Evolutionary conservation across 2,329 filamentous ascomycete genomes (phyloP).

Genomic region (Fusarium scirpi): DNA sequence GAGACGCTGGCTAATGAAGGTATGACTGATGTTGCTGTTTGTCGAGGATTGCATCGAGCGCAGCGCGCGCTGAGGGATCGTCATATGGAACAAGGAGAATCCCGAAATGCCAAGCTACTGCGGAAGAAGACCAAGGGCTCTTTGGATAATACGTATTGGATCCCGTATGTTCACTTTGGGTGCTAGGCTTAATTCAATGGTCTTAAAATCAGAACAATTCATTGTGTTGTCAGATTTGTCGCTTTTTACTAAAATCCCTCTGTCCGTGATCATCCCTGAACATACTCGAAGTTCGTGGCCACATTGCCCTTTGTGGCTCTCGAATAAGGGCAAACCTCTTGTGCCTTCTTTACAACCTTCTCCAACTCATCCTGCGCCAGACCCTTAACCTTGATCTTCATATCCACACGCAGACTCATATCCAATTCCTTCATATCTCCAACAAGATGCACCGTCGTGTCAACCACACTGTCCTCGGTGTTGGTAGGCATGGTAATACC

Average conservation of each 20-base stretch:
- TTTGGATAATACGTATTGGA: neutral
- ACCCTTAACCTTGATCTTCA: slow-evolving; percentile 27
- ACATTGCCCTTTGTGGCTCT: slow-evolving; percentile 12
- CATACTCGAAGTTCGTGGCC: slow-evolving; percentile 4
- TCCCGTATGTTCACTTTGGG: neutral
- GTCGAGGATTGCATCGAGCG: neutral
- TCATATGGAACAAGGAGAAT: neutral
- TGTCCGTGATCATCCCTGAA: neutral
- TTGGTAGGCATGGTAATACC: slow-evolving; percentile 14
- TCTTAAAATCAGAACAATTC: accelerated
- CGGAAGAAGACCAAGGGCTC: neutral
- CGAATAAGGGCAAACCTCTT: slow-evolving; percentile 14
- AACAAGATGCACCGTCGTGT: slow-evolving; percentile 20
- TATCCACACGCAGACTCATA: slow-evolving; percentile 15
- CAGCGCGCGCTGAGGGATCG: neutral
- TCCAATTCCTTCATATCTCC: slow-evolving; percentile 25
- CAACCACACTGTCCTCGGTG: slow-evolving; percentile 18
- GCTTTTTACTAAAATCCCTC: neutral
- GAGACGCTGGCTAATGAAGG: too few species aligned
- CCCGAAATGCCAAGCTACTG: neutral
- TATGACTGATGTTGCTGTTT: neutral
- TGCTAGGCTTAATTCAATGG: neutral
- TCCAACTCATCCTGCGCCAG: neutral
- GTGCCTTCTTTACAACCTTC: slow-evolving; percentile 9
- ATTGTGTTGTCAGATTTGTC: neutral